Evolutionary conservation across 2,329 filamentous ascomycete species (phyloP), one percentile per base, ranked within the genome.

Genomic region (Cercospora zeae-maydis): DNA sequence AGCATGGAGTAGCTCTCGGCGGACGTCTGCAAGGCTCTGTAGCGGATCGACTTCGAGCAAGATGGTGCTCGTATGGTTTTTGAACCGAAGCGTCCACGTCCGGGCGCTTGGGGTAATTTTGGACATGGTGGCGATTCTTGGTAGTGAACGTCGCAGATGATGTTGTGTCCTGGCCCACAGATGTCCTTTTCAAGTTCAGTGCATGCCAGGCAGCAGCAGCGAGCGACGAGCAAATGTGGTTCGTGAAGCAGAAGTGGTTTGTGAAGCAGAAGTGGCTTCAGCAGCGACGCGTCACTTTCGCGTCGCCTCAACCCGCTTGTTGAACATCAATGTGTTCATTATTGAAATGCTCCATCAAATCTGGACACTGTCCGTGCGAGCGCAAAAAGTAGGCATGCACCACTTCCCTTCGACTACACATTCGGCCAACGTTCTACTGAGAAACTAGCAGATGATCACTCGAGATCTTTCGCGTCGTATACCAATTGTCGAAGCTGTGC

Each of bases 1-100:
- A 0, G 78, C 78, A 52, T 71, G 67, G 59, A 78, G 74, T 10
- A 83, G 78, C 30, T 76, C 71, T 6, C 71, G 45, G 66, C 81
- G 80, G 21, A 82, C 71, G 1, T 71, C 70, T 13, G 67, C 47
- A 59, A 82, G 75, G 54, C 75, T 73, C 59, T 76, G 70, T 5
- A 80, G 73, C 0, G 78, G 78, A 57, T 80, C 76, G 67, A 76
- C 72, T 71, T 82, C 78, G 0, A 83, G 75, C 45, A 82, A 70
- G 64, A 82, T 70, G 34, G 80, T 82, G 33, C 76, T 79, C 53
- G 76, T 78, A 70, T 76, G 71, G 58, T 77, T 72, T 67, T 82
- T 82, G 68, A 82, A 76, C 62, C 79, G 79, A 31, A 82, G 74
- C 0, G 79, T 81, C 69, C 71, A 75, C 14, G 74, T 76, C 16